phyloP scores from a whole-genome alignment of 305 asterid species.

The Fraxinus latifolia region DNA sequence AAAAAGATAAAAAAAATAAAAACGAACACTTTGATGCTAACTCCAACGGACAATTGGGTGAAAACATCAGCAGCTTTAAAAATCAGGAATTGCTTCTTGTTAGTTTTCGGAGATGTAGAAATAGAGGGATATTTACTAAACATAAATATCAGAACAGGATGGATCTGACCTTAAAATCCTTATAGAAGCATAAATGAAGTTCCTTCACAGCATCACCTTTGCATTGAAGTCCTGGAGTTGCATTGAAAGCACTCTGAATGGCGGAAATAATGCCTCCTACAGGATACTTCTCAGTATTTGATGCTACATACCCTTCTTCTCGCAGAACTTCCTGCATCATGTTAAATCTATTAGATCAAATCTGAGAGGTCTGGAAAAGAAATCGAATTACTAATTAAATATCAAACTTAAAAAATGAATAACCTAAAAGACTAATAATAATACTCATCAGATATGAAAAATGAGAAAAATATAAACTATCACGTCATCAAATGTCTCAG shows the following conservation, averaged over 20 bases:
- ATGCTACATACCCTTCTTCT: conserved; percentile 76
- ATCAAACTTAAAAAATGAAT: background rate
- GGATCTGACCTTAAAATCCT: conserved; percentile 67
- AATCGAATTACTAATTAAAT: background rate
- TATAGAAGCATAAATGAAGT: conserved; percentile 69
- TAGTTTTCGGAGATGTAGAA: background rate
- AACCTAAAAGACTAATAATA: background rate
- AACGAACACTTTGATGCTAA: background rate
- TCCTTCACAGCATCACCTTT: conserved; percentile 69
- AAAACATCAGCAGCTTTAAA: background rate
- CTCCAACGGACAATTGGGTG: background rate
- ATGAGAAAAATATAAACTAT: background rate
- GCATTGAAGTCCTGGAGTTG: conserved; percentile 69
- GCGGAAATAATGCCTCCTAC: conserved; percentile 72
- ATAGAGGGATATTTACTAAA: background rate
- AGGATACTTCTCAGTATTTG: conserved; percentile 79
- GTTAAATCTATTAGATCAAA: background rate
- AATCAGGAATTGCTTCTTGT: background rate
- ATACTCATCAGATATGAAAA: background rate
- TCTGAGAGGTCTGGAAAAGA: conserved; percentile 3
- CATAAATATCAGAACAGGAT: conserved; percentile 1
- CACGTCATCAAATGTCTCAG: background rate
- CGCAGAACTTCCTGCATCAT: conserved; percentile 59
- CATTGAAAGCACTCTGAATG: conserved; percentile 70
- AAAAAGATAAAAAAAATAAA: background rate